phyloP scores from a whole-genome alignment of 192 early-diverging fungal species.

The Dissophora globulifera region DNA sequence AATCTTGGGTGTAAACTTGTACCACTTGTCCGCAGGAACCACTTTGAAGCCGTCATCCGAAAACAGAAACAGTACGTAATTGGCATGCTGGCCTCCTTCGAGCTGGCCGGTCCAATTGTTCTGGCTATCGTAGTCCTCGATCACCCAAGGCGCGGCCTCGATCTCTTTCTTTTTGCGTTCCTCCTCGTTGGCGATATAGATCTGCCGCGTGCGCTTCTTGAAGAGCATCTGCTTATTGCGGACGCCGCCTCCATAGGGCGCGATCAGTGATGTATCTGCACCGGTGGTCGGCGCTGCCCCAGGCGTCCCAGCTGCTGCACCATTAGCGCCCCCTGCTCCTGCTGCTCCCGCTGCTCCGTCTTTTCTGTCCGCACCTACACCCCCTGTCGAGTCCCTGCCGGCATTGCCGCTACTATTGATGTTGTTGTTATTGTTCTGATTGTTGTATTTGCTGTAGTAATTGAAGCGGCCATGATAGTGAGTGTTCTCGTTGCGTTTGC shows the following conservation, averaged over 20 bases:
- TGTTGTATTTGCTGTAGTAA: conserved; percentile 23
- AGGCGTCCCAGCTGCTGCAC: conserved; percentile 53
- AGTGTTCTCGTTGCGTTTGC: conserved; percentile 48
- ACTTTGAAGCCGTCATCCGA: conserved; percentile 82
- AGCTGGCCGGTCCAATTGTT: conserved; percentile 74
- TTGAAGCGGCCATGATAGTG: conserved; percentile 18
- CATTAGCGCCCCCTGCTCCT: conserved; percentile 50
- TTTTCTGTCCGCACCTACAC: background rate
- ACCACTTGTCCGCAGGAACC: conserved; percentile 78
- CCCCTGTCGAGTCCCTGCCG: background rate
- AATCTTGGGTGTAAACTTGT: conserved; percentile 78
- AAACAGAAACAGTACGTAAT: conserved; percentile 80
- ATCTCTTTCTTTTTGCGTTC: conserved; percentile 76
- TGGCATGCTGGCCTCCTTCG: conserved; percentile 76
- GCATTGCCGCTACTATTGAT: too few species aligned
- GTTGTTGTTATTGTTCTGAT: conserved; percentile 11
- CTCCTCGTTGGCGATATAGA: conserved; percentile 79
- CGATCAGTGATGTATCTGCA: conserved; percentile 73
- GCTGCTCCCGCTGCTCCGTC: conserved; percentile 38
- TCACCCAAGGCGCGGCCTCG: conserved; percentile 80
- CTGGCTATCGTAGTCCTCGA: conserved; percentile 78
- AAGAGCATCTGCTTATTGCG: conserved; percentile 83
- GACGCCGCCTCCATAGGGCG: conserved; percentile 77
- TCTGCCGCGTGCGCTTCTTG: conserved; percentile 84
- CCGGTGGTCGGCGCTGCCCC: conserved; percentile 59